Evolutionary conservation across 768 basidiomycete species (phyloP).

Genomic region (Cantharellus cinnabarinus): DNA sequence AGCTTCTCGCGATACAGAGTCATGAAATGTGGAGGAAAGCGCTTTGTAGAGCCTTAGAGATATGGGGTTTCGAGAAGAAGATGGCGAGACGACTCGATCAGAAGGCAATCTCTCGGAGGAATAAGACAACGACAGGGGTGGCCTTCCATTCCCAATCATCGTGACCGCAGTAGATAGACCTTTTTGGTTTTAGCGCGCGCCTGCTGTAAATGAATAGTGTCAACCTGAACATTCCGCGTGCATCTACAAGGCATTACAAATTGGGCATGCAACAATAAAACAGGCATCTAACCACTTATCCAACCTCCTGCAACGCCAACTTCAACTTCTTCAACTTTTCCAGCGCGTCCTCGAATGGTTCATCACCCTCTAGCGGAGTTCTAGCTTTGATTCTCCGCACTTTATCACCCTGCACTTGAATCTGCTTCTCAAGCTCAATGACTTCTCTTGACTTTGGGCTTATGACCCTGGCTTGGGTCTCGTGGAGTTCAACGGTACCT

Average conservation of each 20-base stretch:
- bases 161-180: too few species aligned
- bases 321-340: not conserved
- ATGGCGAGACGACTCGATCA: not conserved
- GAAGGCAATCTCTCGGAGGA: too few species aligned
- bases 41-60: constrained; percentile 84
- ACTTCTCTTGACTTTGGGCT: constrained; percentile 56
- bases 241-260: not conserved
- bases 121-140: too few species aligned
- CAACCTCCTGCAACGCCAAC: not conserved
- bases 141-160: too few species aligned
- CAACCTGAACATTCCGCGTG: not conserved
- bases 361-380: constrained; percentile 18
- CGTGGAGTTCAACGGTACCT: constrained; percentile 18
- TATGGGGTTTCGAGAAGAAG: constrained; percentile 30
- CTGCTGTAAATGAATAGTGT: too few species aligned
- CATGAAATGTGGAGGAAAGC: constrained; percentile 59
- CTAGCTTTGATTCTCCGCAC: constrained; percentile 45
- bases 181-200: too few species aligned
- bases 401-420: constrained; percentile 52
- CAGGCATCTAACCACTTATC: not conserved
- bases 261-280: not conserved
- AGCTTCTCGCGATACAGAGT: constrained; percentile 58
- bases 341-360: not conserved
- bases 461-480: constrained; percentile 12
- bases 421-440: constrained; percentile 48